These are phyloP conservation scores for Halophytophthora polymorphica DNA, from an alignment of 352 stramenopile species.

Conservation along the genomic window DNA sequence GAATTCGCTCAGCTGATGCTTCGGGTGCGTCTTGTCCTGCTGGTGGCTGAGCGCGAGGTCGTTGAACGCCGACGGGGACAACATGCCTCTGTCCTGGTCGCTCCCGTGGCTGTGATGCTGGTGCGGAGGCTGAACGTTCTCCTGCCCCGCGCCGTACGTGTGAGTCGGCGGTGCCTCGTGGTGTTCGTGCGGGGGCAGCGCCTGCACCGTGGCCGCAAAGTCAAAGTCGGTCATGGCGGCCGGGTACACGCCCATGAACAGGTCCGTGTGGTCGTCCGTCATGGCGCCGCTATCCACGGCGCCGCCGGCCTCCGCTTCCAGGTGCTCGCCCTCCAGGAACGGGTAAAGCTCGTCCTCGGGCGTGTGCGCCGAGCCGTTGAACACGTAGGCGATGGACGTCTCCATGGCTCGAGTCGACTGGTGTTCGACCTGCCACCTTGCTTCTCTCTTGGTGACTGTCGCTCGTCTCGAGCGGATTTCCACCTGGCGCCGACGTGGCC, in stretches of 20 bases:
- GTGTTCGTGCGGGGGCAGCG: slow-evolving; percentile 31
- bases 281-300: no score
- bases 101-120: slow-evolving; percentile 18
- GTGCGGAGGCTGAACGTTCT: slow-evolving; percentile 13
- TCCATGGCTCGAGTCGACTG: slow-evolving; percentile 23
- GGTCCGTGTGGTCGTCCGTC: slow-evolving; percentile 47
- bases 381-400: slow-evolving; percentile 44
- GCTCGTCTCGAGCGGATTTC: no score
- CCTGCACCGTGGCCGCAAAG: slow-evolving; percentile 56
- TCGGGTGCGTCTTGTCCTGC: not conserved
- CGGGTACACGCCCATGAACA: slow-evolving; percentile 58
- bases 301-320: slow-evolving; percentile 23
- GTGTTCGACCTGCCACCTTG: slow-evolving; percentile 6
- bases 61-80: slow-evolving; percentile 19
- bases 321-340: slow-evolving; percentile 33
- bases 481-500: no score
- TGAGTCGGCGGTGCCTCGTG: slow-evolving; percentile 6
- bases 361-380: slow-evolving; percentile 26
- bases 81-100: slow-evolving; percentile 5
- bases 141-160: slow-evolving; percentile 11
- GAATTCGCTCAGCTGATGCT: not conserved
- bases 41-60: slow-evolving; percentile 3
- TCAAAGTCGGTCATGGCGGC: slow-evolving; percentile 60
- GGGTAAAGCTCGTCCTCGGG: slow-evolving; percentile 61
- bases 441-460: no score